Percentiles rank a stretch among this genome's conserved stretches.
phyloP scores from a whole-genome alignment of 2,329 filamentous ascomycete genomes.

The Hypocrella siamensis region DNA sequence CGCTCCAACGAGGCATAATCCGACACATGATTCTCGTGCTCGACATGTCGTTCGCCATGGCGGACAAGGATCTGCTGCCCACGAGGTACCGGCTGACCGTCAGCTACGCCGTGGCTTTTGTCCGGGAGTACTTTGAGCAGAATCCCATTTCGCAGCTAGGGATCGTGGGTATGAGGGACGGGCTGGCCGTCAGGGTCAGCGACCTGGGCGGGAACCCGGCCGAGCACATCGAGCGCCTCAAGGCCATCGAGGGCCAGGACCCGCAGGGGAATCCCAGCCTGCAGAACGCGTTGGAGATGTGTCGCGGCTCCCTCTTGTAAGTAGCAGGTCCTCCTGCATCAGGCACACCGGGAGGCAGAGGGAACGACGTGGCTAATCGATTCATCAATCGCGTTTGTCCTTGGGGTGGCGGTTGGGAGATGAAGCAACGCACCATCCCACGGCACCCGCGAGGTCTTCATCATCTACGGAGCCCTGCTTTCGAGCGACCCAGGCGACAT shows the following conservation, averaged over 20 bases:
- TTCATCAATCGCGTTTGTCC: too few relatives aligned
- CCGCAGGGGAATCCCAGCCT: conserved; percentile 64
- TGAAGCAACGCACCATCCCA: conserved; percentile 61
- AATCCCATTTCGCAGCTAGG: conserved; percentile 95
- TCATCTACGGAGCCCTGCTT: conserved; percentile 81
- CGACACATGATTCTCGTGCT: conserved; percentile 84
- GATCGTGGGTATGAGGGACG: conserved; percentile 85
- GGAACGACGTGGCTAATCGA: too few relatives aligned
- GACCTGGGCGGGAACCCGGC: conserved; percentile 85
- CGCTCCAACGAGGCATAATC: conserved; percentile 91
- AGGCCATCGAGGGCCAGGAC: conserved; percentile 48
- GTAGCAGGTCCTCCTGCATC: conserved; percentile 10
- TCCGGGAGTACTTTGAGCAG: conserved; percentile 92
- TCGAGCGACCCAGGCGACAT: conserved; percentile 92
- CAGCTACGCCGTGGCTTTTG: conserved; percentile 72
- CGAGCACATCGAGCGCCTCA: conserved; percentile 68
- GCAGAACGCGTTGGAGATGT: conserved; percentile 95
- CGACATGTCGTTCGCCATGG: conserved; percentile 87
- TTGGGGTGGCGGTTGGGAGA: conserved; percentile 4
- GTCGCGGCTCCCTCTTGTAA: conserved; percentile 74
- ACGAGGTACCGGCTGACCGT: conserved; percentile 72
- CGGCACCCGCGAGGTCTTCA: conserved; percentile 80
- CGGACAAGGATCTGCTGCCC: conserved; percentile 85
- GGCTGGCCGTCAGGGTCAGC: conserved; percentile 69
- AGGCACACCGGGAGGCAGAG: too few relatives aligned